Base-by-base conservation (phyloP, 257 asterid species). In the Jasminum sambac region DNA sequence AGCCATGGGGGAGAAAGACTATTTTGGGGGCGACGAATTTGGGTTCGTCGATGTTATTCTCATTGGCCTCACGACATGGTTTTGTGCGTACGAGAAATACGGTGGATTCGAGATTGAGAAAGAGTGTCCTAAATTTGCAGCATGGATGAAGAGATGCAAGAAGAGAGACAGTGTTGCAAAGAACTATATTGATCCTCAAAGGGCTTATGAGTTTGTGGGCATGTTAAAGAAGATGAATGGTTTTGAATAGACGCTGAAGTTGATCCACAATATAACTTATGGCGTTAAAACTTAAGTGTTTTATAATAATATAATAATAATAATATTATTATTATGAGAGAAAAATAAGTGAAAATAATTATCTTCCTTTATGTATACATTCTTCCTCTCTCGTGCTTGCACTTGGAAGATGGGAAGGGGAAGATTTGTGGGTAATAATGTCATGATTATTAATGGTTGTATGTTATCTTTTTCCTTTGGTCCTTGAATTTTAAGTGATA, bases 131-230 rank as follows among this genome's bases (percentile, higher is more conserved):
- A 86, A 82, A 43, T 72, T 89, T 58, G 78, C 72, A 10, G 82
- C 74, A 0, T 91, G 97, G 97, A 81, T 85, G 10, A 79, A 83
- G 69, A 84, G 80, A 76, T 89, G 97, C 76, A 69, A 78, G 78
- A 11, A 70, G 42, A 87, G 86, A 82, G 89, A 80, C 42, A 83
- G 80, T 37, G 97, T 91, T 55, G 84, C 88, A 6, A 81, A 79
- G 63, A 24, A 68, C 21, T 66, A 84, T 39, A 84, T 90, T 0
- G 77, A 84, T 41, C 82, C 86, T 65, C 74, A 78, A 9, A 68
- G 82, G 39, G 88, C 86, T 0, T 74, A n/a, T 41, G 90, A 81
- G 66, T 84, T 86, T 50, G 91, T 89, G 68, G 76, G 71, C 63
- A 75, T 41, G 74, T 16, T 87, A 2, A 83, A 95, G 38, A 80